phyloP scores from a whole-genome alignment of 257 asterid species.

The Penstemon newberryi region DNA sequence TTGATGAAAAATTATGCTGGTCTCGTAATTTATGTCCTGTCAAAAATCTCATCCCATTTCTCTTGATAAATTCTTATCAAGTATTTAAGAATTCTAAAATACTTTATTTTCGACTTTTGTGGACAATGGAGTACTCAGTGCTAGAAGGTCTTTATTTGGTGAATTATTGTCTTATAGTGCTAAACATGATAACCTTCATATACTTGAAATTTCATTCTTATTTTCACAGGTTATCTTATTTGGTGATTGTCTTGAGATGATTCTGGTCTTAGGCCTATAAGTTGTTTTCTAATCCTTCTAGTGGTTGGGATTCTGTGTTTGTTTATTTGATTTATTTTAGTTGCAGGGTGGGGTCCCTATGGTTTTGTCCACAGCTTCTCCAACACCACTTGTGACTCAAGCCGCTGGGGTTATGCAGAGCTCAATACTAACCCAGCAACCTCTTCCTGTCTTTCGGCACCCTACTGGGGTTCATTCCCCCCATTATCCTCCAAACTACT shows the following conservation, averaged over 20 bases:
- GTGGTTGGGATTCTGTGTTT: slow-evolving; percentile 11
- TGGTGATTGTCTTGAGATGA: too few species aligned
- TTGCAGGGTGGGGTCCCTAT: slow-evolving; percentile 66
- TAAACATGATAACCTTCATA: background rate
- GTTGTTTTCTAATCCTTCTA: slow-evolving; percentile 1
- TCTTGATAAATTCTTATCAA: background rate
- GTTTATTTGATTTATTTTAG: slow-evolving; percentile 32
- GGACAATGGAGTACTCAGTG: background rate
- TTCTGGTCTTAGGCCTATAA: background rate
- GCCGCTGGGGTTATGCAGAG: slow-evolving; percentile 81
- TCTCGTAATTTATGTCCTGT: background rate
- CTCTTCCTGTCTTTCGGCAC: slow-evolving; percentile 71
- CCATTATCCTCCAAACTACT: slow-evolving; percentile 75
- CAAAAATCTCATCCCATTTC: background rate
- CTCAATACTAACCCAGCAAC: slow-evolving; percentile 64
- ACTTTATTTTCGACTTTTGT: background rate
- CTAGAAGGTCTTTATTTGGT: background rate
- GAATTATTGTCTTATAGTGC: background rate
- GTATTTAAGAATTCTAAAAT: background rate
- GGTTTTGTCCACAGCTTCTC: slow-evolving; percentile 63
- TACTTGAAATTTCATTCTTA: too few species aligned
- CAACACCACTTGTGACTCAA: slow-evolving; percentile 79
- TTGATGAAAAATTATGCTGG: background rate
- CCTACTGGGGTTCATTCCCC: slow-evolving; percentile 82
- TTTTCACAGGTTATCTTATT: too few species aligned